Percentiles rank a stretch among this genome's conserved stretches.
Evolutionary conservation across 768 basidiomycete species (phyloP).

Genomic region (Mycena polygramma): DNA sequence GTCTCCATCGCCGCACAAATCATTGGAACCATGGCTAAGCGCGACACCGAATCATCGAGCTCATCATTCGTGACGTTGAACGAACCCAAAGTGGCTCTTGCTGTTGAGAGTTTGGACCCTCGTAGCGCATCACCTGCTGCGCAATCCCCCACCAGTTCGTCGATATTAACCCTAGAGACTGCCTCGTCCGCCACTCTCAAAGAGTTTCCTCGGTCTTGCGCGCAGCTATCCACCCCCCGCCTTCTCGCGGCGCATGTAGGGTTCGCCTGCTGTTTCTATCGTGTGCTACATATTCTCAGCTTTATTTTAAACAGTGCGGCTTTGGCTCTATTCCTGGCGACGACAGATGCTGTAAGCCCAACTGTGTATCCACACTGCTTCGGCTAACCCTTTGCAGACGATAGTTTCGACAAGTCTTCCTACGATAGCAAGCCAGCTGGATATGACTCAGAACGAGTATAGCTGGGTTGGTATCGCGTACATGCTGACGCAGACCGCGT

Average conservation of each 20-base stretch:
- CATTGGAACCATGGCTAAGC: slow-evolving; percentile 13
- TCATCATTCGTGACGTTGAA: slow-evolving; percentile 26
- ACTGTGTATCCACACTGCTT: background rate
- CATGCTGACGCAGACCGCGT: slow-evolving; percentile 88
- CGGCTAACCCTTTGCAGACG: slow-evolving; percentile 49
- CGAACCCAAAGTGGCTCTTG: slow-evolving; percentile 13
- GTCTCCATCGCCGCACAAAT: background rate
- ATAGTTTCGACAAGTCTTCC: slow-evolving; percentile 89
- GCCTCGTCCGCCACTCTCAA: slow-evolving; percentile 49
- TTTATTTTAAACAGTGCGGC: slow-evolving; percentile 68
- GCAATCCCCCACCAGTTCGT: slow-evolving; percentile 38
- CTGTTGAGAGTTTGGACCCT: slow-evolving; percentile 6
- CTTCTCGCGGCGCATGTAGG: slow-evolving; percentile 78
- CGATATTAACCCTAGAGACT: slow-evolving; percentile 45
- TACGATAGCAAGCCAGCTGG: slow-evolving; percentile 79
- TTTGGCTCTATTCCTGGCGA: slow-evolving; percentile 85
- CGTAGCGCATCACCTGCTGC: slow-evolving; percentile 19
- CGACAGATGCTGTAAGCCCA: slow-evolving; percentile 80
- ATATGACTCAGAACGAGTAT: slow-evolving; percentile 78
- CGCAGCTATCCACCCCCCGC: slow-evolving; percentile 64
- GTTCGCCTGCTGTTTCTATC: slow-evolving; percentile 51
- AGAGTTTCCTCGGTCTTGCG: slow-evolving; percentile 35
- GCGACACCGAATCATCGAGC: slow-evolving; percentile 18
- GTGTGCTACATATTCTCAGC: slow-evolving; percentile 23
- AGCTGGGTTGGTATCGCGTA: slow-evolving; percentile 91